A percentile compares a stretch with the other conserved stretches of the same genome.
Evolutionary conservation across 768 basidiomycete genomes (phyloP).

Genomic region (Aureoboletus auriporus): DNA sequence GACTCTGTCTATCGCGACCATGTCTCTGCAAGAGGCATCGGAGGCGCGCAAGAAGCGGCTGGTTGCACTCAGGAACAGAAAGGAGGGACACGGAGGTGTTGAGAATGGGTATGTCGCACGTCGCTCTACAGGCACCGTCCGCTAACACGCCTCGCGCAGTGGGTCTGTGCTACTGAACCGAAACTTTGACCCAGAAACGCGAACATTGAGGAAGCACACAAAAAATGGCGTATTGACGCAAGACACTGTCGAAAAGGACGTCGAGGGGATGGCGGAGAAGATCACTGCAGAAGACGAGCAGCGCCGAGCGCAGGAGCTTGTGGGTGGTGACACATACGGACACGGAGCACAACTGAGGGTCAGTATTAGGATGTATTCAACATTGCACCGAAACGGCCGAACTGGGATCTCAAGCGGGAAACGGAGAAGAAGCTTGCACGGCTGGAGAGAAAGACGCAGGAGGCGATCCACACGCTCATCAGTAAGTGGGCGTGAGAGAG

Average conservation of each 20-base stretch:
- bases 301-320: slow-evolving; percentile 82
- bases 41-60: slow-evolving; percentile 81
- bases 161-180: slow-evolving; percentile 62
- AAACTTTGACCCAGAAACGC: slow-evolving; percentile 89
- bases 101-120: slow-evolving; percentile 38
- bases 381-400: slow-evolving; percentile 94
- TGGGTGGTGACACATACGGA: slow-evolving; percentile 35
- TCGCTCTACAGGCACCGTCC: not conserved
- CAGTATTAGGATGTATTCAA: slow-evolving; percentile 80
- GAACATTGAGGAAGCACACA: slow-evolving; percentile 66
- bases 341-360: slow-evolving; percentile 13
- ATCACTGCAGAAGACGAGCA: slow-evolving; percentile 88
- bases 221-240: slow-evolving; percentile 54
- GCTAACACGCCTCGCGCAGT: slow-evolving; percentile 22
- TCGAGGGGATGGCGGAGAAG: slow-evolving; percentile 77
- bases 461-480: slow-evolving; percentile 89
- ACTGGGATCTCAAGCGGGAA: slow-evolving; percentile 95
- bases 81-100: slow-evolving; percentile 50
- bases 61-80: slow-evolving; percentile 69
- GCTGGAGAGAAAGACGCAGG: slow-evolving; percentile 88
- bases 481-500: slow-evolving; percentile 49
- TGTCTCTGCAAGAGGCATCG: slow-evolving; percentile 73
- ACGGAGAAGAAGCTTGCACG: slow-evolving; percentile 86
- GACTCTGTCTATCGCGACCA: slow-evolving; percentile 17
- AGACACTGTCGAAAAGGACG: slow-evolving; percentile 86